Evolutionary conservation across 148 eudicot genomes (phyloP), one percentile per base, ranked within the genome.

Genomic region (Diospyros kaki): DNA sequence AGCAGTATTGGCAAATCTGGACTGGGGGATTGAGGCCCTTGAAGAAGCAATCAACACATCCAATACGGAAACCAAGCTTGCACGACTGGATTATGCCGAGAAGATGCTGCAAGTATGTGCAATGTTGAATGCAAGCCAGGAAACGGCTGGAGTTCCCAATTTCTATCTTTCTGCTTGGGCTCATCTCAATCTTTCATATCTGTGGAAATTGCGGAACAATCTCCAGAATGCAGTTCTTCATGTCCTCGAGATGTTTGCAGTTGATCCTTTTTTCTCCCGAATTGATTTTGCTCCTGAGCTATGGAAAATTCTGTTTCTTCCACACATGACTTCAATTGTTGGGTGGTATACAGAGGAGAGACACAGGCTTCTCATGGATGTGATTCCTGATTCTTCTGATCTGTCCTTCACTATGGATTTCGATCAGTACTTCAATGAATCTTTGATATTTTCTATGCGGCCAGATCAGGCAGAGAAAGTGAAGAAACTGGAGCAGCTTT

Each of bases 71-170:
- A 84, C 90, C 44, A 84, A 87, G 77, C 75, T 84, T 46, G 86
- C 90, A 1, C 73, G 90, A 66, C 59, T 87, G 45, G 83, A 84
- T 63, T 80, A 87, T 58, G 87, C 90, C 1, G 87, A 87, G 59
- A 87, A 87, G 72, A 87, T 87, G 90, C 64, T 87, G 28, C 90
- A 87, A 82, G 90, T 87, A 2, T 87, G 87, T 75, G 87, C 90
- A 3, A 78, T 87, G 90, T 77, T 87, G 54, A 63, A 82, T 66
- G 69, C 86, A 28, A 78, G 71, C 71, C 83, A 82, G 42, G 80
- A 62, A 76, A 87, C 90, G 4, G 87, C 87, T 3, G 90, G 87
- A 1, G 87, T 87, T 11, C 90, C 90, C 41, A 87, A 87, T 48
- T 80, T 73, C 42, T 87, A 87, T 77, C 84, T 87, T 43, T 84